phyloP scores from a whole-genome alignment of 805 yeast species.

The Kregervanrija pseudodelftensis region DNA sequence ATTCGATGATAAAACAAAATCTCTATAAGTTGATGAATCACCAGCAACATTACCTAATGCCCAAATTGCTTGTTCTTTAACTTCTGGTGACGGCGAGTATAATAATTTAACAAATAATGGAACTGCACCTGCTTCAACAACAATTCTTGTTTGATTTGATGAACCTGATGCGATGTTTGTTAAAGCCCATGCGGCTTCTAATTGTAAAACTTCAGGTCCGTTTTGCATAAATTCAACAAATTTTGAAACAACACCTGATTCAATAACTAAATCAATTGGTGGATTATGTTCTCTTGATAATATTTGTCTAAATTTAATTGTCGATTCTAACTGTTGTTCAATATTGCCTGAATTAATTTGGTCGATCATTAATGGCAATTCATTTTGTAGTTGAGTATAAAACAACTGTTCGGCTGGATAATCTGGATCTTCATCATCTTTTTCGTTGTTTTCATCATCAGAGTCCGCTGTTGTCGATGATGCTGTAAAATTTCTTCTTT shows the following conservation, averaged over 20 bases:
- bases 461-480: constrained; percentile 14
- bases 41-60: constrained; percentile 99
- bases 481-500: constrained; percentile 73
- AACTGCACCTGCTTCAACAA: constrained; percentile 90
- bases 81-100: constrained; percentile 77
- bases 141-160: constrained; percentile 81
- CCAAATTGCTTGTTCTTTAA: constrained; percentile 98
- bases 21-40: constrained; percentile 86
- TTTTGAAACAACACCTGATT: constrained; percentile 88
- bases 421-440: constrained; percentile 45
- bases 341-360: constrained; percentile 68
- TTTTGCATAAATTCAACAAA: constrained; percentile 78
- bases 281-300: constrained; percentile 92
- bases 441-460: constrained; percentile 42
- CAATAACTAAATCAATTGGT: constrained; percentile 89
- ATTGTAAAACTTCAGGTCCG: constrained; percentile 81
- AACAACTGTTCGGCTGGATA: constrained; percentile 28
- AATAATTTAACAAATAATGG: constrained; percentile 82
- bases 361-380: constrained; percentile 80
- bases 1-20: constrained; percentile 73
- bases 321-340: constrained; percentile 79
- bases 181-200: constrained; percentile 99
- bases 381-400: constrained; percentile 46
- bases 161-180: constrained; percentile 96
- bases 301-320: constrained; percentile 88